phyloP scores from a whole-genome alignment of 2,329 filamentous ascomycete genomes.

The Apiospora sp. region DNA sequence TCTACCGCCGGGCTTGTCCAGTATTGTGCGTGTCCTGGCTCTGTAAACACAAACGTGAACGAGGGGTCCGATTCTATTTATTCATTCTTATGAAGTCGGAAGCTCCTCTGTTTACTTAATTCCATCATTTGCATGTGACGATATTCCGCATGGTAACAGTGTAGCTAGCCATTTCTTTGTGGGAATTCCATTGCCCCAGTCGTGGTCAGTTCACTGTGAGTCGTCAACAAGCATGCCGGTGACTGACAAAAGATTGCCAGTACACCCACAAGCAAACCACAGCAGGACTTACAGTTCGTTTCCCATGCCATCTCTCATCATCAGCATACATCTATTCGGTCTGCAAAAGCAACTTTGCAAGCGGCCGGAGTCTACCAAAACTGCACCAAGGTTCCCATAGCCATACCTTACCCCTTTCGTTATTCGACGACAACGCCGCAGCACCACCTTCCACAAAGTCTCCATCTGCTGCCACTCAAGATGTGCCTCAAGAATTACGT shows the following conservation, averaged over 20 bases:
- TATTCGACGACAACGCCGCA: neutral
- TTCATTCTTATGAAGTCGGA: neutral
- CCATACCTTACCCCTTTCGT: neutral
- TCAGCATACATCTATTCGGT: neutral
- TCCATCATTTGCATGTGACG: neutral
- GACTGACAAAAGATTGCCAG: neutral
- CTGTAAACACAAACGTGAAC: neutral
- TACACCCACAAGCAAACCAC: neutral
- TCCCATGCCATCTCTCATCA: neutral
- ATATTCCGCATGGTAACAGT: neutral
- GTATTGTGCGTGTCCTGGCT: neutral
- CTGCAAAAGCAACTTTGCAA: neutral
- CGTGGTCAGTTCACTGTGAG: neutral
- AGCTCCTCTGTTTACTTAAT: neutral
- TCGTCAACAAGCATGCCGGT: neutral
- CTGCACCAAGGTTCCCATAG: neutral
- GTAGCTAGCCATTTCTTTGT: neutral
- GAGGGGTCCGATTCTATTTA: neutral
- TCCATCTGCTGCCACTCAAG: neutral
- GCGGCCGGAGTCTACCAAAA: neutral
- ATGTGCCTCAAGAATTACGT: constrained; percentile 4
- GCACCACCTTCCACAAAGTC: neutral
- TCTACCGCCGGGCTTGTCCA: neutral
- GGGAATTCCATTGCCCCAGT: neutral
- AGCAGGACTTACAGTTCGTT: neutral